Base-by-base conservation (phyloP, 768 basidiomycete genomes). In the Leccinum longicurvipes region DNA sequence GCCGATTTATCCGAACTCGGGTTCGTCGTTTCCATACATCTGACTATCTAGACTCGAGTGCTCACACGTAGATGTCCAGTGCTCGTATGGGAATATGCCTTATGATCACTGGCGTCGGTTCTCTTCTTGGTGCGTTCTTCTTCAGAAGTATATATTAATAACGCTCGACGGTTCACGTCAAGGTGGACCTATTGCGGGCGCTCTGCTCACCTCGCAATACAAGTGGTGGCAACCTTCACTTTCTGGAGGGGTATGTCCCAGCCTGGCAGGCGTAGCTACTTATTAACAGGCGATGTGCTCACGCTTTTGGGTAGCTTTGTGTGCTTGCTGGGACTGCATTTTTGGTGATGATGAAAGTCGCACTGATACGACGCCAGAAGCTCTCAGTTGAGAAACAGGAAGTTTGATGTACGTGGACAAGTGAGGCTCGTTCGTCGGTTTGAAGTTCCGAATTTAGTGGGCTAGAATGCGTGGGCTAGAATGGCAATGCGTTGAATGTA, bases 161-260 rank as follows among this genome's bases (percentile, higher is more conserved):
- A 45, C 32, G 3, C 42, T 41, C 24, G 29, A 47, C 17, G 3
- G 6, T 36, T 1, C 7, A 3, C 2, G 23, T 6, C 17, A 51
- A 78, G 83, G 82, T 6, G 78, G 80, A 0, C 84, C 85, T 1
- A 74, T 85, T 41, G 74, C 77, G n/a, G 84, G 85, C 1, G 79
- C 80, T 0, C 64, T 86, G n/a, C 76, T 86, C 5, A 76, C 81
- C 1, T 57, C 72, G 11, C 62, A 74, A 8, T 84, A 79, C 61
- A 69, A 74, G 2, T 86, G 85, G 85, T 83, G 79, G 80, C 72
- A 71, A 45, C 77, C 83, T 4, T 74, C 78, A 2, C 49, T 84
- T 7, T 85, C 82, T 59, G 68, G 75, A 19, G 83, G 81, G 47
- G 71, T 76, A 58, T 5, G 59, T 27, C 47, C 19, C 4, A n/a